phyloP scores from a whole-genome alignment of 1,284 basidiomycete genomes.

The Prillingera fragicola region DNA sequence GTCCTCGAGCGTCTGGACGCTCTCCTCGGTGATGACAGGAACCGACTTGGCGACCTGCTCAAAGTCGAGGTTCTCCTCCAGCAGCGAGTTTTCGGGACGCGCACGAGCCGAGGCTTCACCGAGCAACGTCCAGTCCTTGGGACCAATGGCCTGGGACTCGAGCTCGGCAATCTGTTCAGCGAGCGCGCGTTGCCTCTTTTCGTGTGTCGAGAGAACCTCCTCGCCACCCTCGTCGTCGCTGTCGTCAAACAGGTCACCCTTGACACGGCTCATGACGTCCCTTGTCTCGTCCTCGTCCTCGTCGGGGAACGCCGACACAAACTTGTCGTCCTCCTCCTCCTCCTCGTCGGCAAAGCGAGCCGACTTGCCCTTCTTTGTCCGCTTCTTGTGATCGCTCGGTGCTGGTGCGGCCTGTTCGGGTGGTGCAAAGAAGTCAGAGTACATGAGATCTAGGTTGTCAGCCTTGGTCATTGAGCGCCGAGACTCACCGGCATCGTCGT shows the following conservation, averaged over 20 bases:
- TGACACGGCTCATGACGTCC: slow-evolving; percentile 51
- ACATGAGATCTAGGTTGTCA: slow-evolving; percentile 26
- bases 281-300: slow-evolving; percentile 32
- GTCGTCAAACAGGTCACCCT: slow-evolving; percentile 54
- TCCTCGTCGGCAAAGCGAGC: slow-evolving; percentile 29
- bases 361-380: slow-evolving; percentile 44
- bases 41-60: slow-evolving; percentile 80
- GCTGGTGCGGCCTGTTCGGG: slow-evolving; percentile 30
- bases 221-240: slow-evolving; percentile 49
- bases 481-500: slow-evolving; percentile 42
- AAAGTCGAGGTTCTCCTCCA: slow-evolving; percentile 93
- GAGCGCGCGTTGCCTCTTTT: slow-evolving; percentile 52
- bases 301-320: slow-evolving; percentile 23
- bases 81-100: slow-evolving; percentile 83
- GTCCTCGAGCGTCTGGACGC: slow-evolving; percentile 76
- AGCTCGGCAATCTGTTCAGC: slow-evolving; percentile 53
- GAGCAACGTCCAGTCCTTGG: slow-evolving; percentile 83
- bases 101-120: slow-evolving; percentile 80
- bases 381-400: slow-evolving; percentile 44
- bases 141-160: slow-evolving; percentile 54
- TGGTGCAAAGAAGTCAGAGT: slow-evolving; percentile 60
- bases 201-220: slow-evolving; percentile 51
- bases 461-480: neutral
- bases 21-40: slow-evolving; percentile 86
- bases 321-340: slow-evolving; percentile 30